These are phyloP conservation scores for Alternaria infectoria DNA, from an alignment of 2,329 filamentous ascomycete genomes.

Conservation along the genomic window DNA sequence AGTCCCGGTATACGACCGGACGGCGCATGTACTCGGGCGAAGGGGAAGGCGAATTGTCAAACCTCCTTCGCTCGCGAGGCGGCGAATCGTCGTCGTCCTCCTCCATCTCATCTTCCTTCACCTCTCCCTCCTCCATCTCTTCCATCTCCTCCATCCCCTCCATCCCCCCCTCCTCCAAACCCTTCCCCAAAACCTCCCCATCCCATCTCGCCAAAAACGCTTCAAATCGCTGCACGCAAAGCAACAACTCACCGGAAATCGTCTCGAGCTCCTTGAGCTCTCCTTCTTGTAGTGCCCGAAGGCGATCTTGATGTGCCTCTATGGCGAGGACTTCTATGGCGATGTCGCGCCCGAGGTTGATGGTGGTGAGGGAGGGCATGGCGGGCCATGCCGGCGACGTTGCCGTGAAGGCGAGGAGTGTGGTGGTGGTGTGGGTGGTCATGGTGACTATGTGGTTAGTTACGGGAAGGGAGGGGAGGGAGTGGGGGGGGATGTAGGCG, in stretches of 20 bases:
- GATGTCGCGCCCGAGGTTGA: not conserved
- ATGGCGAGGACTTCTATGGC: not conserved
- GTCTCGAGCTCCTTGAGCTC: not conserved
- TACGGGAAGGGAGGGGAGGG: not conserved
- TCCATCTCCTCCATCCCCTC: too few species aligned
- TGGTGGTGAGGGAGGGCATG: too few species aligned
- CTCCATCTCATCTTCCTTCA: not conserved
- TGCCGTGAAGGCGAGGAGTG: not conserved
- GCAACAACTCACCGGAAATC: not conserved
- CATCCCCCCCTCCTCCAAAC: not conserved
- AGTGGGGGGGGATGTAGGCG: not conserved
- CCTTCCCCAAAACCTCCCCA: not conserved
- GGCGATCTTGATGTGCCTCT: not conserved
- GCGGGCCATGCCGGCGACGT: not conserved
- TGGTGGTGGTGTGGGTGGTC: not conserved
- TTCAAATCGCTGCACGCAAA: not conserved
- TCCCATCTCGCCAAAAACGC: not conserved
- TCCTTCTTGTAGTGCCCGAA: not conserved
- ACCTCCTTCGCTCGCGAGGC: too few species aligned
- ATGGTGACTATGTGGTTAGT: not conserved
- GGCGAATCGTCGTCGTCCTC: too few species aligned
- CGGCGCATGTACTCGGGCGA: too few species aligned
- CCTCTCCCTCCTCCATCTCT: too few species aligned
- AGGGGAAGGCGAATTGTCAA: too few species aligned
- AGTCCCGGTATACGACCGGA: too few species aligned